Base-by-base conservation (phyloP, 768 basidiomycete species). In the Leccinum ochraceum region DNA sequence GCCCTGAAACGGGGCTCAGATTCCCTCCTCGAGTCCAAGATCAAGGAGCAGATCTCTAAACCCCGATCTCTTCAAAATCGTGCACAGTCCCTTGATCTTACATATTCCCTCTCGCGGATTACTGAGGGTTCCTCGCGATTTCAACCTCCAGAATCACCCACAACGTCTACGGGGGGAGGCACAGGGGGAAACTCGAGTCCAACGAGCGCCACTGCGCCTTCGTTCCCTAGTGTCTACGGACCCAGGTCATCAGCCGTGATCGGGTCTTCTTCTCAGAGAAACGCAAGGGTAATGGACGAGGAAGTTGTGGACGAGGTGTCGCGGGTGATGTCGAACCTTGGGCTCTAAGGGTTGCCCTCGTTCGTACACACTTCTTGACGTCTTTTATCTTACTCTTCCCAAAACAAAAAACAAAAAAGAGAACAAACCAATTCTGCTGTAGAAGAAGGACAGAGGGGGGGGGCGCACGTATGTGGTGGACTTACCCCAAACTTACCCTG, bases 31-130 rank as follows among this genome's bases (percentile, higher is more conserved):
- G 91, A 94, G 67, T 85, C 91, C 42, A 94, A 94, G 71, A 72
- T 94, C 50, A 92, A 89, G 75, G 90, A 91, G 60, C 88, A 88
- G 64, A 70, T 77, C 62, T 79, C 81, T 36, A 92, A 92, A 75
- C 90, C 91, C 5, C 88, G 92, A 53, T 89, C 91, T 4, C 77
- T 94, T 63, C 87, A 87, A 62, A 92, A 92, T 66, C 89, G 94
- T 17, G 94, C 94, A 0, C 94, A 95, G 71, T 92, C 90, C 5
- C 86, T 96, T 52, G 94, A 96, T 71, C 78, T 96, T 64, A 93
- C 90, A 0, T 86, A 86, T 65, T 94, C 93, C 6, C 81, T 94
- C 32, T 87, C 86, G n/a, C 87, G 86, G 57, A 92, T 93, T 66
- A 86, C 86, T 5, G 92, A 92, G 68, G 81, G 86, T 20, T 75